Conservation (phyloP, 2,329 filamentous ascomycete genomes). For the Penicillium crustosum region DNA sequence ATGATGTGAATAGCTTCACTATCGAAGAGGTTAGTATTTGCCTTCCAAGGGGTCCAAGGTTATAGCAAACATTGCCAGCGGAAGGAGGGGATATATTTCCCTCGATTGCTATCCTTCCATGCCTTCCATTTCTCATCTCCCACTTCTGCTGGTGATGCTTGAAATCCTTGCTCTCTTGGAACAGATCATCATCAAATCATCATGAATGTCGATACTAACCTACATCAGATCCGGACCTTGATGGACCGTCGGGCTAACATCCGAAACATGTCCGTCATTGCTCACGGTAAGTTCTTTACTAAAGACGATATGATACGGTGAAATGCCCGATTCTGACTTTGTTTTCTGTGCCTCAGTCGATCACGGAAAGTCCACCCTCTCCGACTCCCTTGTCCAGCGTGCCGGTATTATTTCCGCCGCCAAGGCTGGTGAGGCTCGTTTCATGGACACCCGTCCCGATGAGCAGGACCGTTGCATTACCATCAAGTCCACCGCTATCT, state of each 20-base stretch:
- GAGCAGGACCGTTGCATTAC: slow-evolving; percentile 99
- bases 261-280: slow-evolving; percentile 99
- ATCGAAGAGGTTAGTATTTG: slow-evolving; percentile 72
- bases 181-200: slow-evolving; percentile 16
- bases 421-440: slow-evolving; percentile 93
- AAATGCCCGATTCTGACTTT: slow-evolving; percentile 9
- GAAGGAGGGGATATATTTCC: neutral
- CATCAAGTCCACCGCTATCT: slow-evolving; percentile 99
- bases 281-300: slow-evolving; percentile 66
- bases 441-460: slow-evolving; percentile 94
- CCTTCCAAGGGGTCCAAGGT: neutral
- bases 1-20: slow-evolving; percentile 72
- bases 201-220: slow-evolving; percentile 9
- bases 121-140: neutral
- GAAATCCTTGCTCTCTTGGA: neutral
- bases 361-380: slow-evolving; percentile 99
- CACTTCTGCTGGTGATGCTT: neutral
- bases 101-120: neutral
- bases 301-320: neutral
- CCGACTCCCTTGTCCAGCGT: slow-evolving; percentile 98
- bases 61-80: neutral
- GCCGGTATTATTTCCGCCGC: slow-evolving; percentile 98
- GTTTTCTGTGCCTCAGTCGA: slow-evolving; percentile 62
- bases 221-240: slow-evolving; percentile 44
- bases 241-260: slow-evolving; percentile 61